Conservation (phyloP, 768 basidiomycete genomes). For the Roridomyces roridus region DNA sequence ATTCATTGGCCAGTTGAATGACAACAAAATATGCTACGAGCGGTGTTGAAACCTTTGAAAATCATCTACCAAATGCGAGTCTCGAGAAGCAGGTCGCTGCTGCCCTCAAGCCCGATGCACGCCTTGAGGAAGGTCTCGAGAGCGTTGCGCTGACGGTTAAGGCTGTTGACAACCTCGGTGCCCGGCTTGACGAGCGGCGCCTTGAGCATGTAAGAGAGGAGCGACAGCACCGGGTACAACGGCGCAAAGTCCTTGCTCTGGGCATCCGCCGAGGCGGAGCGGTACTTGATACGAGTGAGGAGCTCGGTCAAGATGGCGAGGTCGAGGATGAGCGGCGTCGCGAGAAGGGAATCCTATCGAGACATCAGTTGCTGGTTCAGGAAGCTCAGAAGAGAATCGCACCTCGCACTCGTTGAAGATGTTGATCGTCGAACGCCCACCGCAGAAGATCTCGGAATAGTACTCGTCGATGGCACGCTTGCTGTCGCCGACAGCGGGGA, state of each 20-base stretch:
- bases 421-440: constrained; percentile 92
- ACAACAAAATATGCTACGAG: not conserved
- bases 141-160: constrained; percentile 93
- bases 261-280: constrained; percentile 49
- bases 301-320: constrained; percentile 92
- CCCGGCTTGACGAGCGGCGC: constrained; percentile 96
- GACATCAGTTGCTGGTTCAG: constrained; percentile 9
- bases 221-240: constrained; percentile 89
- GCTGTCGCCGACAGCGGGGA: constrained; percentile 95
- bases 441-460: constrained; percentile 97
- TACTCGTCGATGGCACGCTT: constrained; percentile 99
- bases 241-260: constrained; percentile 72
- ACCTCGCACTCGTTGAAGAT: constrained; percentile 99
- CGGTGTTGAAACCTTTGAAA: constrained; percentile 26
- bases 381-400: constrained; percentile 25
- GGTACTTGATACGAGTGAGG: constrained; percentile 91
- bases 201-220: constrained; percentile 97
- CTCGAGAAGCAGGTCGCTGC: constrained; percentile 84
- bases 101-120: constrained; percentile 86
- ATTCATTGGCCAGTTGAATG: constrained; percentile 25
- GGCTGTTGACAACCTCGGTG: constrained; percentile 92
- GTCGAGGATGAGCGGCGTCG: constrained; percentile 95
- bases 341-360: constrained; percentile 86
- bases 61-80: constrained; percentile 82
- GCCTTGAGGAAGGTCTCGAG: constrained; percentile 95